These are phyloP conservation scores for Vishniacozyma victoriae DNA, from an alignment of 768 basidiomycete species.

Conservation along the genomic window DNA sequence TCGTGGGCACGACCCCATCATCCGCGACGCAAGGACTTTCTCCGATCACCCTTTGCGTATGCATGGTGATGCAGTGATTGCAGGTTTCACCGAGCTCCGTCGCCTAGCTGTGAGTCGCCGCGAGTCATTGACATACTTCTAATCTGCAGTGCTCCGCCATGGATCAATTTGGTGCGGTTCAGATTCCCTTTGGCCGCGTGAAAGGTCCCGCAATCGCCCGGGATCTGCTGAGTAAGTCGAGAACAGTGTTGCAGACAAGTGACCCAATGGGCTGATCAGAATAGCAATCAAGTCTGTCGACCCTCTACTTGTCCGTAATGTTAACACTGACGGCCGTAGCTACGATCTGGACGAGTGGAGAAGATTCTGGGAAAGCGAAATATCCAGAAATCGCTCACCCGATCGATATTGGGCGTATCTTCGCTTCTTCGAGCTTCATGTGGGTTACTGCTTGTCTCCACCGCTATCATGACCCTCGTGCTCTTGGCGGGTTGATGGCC, in stretches of 20 bases:
- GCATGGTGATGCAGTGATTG: conserved; percentile 15
- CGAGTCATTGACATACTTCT: background rate
- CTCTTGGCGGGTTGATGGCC: too few relatives aligned
- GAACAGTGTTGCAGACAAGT: too few relatives aligned
- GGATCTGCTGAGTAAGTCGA: too few relatives aligned
- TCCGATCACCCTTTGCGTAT: conserved; percentile 2
- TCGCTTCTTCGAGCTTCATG: conserved; percentile 15
- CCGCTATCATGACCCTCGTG: background rate
- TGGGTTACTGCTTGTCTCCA: background rate
- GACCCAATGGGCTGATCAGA: too few relatives aligned
- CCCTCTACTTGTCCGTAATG: background rate
- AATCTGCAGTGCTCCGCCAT: too few relatives aligned
- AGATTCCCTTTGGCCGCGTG: too few relatives aligned
- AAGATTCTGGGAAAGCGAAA: conserved; percentile 8
- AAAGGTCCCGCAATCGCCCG: too few relatives aligned
- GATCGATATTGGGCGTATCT: conserved; percentile 7
- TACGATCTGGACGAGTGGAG: conserved; percentile 17
- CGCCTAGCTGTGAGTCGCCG: conserved; percentile 6
- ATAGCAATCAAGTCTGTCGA: too few relatives aligned
- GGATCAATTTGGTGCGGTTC: too few relatives aligned
- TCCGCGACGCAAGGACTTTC: conserved; percentile 3
- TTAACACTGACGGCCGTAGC: background rate
- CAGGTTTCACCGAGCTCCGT: conserved; percentile 15
- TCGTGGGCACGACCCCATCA: conserved; percentile 8
- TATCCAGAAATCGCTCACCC: background rate